A percentile compares a stretch with the other conserved stretches of the same genome.
These are phyloP conservation scores for Ogataea angusta DNA, from an alignment of 805 yeast species.

Conservation along the genomic window DNA sequence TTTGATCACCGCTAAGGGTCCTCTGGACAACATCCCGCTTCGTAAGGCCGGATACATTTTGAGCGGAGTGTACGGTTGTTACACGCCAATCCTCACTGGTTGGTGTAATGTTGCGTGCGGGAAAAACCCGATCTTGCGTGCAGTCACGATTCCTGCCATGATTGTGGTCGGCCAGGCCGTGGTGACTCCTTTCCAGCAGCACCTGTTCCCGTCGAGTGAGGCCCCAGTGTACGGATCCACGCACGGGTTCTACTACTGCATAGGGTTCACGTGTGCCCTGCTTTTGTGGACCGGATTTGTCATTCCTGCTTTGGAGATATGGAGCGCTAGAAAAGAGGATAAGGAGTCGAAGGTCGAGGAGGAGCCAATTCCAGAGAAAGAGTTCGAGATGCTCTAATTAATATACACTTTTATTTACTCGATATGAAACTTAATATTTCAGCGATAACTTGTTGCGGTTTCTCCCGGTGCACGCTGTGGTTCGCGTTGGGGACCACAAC, in stretches of 20 bases:
- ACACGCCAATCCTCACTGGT: slow-evolving; percentile 57
- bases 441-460: slow-evolving; percentile 11
- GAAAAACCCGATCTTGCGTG: slow-evolving; percentile 25
- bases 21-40: slow-evolving; percentile 13
- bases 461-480: slow-evolving; percentile 24
- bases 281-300: slow-evolving; percentile 23
- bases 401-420: background rate
- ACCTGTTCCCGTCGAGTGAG: slow-evolving; percentile 32
- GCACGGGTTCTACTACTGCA: slow-evolving; percentile 27
- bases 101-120: slow-evolving; percentile 60
- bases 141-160: slow-evolving; percentile 28
- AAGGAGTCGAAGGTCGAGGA: background rate
- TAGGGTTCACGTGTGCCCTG: slow-evolving; percentile 24
- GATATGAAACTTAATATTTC: slow-evolving; percentile 8
- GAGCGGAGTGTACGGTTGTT: slow-evolving; percentile 38
- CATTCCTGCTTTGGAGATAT: slow-evolving; percentile 22
- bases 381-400: background rate
- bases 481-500: slow-evolving; percentile 19
- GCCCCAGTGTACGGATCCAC: slow-evolving; percentile 30
- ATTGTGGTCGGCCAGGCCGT: slow-evolving; percentile 26
- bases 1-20: slow-evolving; percentile 20
- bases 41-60: slow-evolving; percentile 25
- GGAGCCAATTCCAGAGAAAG: background rate
- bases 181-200: slow-evolving; percentile 30
- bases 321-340: slow-evolving; percentile 6